phyloP scores from a whole-genome alignment of 2,329 filamentous ascomycete species.

The Sphaceloma murrayae region DNA sequence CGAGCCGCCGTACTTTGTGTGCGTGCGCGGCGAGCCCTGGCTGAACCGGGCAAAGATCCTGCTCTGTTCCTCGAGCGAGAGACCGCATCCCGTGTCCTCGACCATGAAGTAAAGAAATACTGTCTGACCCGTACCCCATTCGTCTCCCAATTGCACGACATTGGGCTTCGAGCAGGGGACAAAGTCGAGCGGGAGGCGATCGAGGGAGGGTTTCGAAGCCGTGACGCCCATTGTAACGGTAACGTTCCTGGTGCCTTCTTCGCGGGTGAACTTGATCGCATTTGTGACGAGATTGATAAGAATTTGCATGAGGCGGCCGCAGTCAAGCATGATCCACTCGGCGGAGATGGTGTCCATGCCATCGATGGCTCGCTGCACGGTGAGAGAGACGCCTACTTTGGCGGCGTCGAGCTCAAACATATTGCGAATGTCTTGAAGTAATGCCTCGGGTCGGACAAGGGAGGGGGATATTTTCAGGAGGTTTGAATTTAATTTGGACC shows the following conservation, averaged over 20 bases:
- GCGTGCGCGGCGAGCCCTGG: conserved; percentile 57
- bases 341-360: conserved; percentile 15
- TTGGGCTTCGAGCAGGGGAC: conserved; percentile 20
- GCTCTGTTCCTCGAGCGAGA: conserved; percentile 30
- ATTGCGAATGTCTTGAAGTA: conserved; percentile 25
- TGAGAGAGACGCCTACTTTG: conserved; percentile 24
- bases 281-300: conserved; percentile 27
- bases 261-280: conserved; percentile 23
- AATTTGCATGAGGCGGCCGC: conserved; percentile 26
- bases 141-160: conserved; percentile 13
- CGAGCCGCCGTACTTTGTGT: conserved; percentile 60
- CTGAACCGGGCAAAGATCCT: conserved; percentile 59
- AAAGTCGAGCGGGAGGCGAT: conserved; percentile 20
- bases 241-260: conserved; percentile 14
- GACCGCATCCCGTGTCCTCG: conserved; percentile 30
- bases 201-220: conserved; percentile 20
- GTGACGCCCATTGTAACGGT: conserved; percentile 13
- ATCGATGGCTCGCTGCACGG: conserved; percentile 13
- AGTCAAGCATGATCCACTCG: conserved; percentile 25
- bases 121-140: conserved; percentile 23
- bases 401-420: conserved; percentile 29
- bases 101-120: conserved; percentile 33
- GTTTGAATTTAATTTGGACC: conserved; percentile 39
- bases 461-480: conserved; percentile 29
- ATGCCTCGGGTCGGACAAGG: conserved; percentile 19